Evolutionary conservation across 2,329 filamentous ascomycete genomes (phyloP), one percentile per base, ranked within the genome.

Genomic region (Trichoderma sp.): DNA sequence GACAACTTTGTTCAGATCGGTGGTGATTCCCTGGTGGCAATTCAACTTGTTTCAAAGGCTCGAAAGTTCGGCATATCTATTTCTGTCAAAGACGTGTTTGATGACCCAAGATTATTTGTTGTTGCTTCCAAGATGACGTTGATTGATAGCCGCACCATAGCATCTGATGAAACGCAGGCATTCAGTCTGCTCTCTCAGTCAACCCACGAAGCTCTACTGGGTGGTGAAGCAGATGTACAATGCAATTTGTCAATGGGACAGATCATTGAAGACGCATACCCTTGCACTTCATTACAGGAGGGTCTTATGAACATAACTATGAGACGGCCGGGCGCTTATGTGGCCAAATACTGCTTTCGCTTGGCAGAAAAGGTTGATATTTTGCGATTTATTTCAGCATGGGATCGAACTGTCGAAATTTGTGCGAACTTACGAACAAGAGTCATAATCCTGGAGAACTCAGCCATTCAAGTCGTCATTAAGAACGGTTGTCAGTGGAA

Each of bases 11-110:
- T 73, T 18, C 65, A 67, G 39, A 30, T 71, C 1, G 83, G 83
- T 1, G 83, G 84, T 6, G 83, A 85, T 76, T 85, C 84, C 0
- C 77, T 85, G 6, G 77, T 78, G 6, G 83, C 84, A 0, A 85
- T 85, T 82, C 80, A 79, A 64, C 75, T 85, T 1, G 82, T 84
- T 1, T 79, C 83, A 4, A 77, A 77, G 34, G 82, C 82, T 4
- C 77, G 80, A 68, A 76, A 73, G 2, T 73, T 74, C 12, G 24
- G 70, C 11, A 24, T 71, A 11, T 24, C 18, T 12, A 12, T 70
- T 24, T 64, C 68, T 39, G 68, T 70, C 7, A 64, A 53, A 14
- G 60, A 70, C 28, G 14, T 70, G 4, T 70, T 64, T 57, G 51
- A 58, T 18, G 58, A 62, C 15, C 64, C 64, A 21, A 39, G 71